These are phyloP conservation scores for Aspergillus hiratsukae DNA, from an alignment of 2,329 filamentous ascomycete genomes.

Conservation along the genomic window DNA sequence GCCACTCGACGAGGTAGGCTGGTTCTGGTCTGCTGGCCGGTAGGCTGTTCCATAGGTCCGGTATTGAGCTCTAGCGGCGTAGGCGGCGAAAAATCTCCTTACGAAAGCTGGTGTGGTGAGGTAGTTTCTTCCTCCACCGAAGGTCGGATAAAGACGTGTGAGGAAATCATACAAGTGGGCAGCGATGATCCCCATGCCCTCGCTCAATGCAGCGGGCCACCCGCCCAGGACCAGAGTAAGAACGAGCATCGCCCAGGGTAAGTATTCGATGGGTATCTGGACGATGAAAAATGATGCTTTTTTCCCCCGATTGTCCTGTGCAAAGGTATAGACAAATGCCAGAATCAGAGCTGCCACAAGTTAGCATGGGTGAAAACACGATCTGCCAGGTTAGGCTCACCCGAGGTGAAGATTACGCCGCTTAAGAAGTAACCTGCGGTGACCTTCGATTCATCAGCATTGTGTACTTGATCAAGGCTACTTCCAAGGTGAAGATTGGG, in stretches of 20 bases:
- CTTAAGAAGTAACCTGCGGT: constrained; percentile 38
- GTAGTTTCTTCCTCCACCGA: constrained; percentile 75
- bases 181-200: constrained; percentile 74
- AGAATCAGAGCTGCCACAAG: constrained; percentile 66
- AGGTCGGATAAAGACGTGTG: constrained; percentile 79
- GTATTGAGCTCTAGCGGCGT: constrained; percentile 40
- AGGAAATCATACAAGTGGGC: constrained; percentile 91
- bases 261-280: constrained; percentile 73
- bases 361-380: constrained; percentile 19
- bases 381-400: constrained; percentile 22
- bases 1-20: constrained; percentile 16
- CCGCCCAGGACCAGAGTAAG: constrained; percentile 67
- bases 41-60: constrained; percentile 62
- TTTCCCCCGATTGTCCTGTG: constrained; percentile 75
- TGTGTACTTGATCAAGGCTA: constrained; percentile 16
- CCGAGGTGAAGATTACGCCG: constrained; percentile 32
- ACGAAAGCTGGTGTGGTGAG: constrained; percentile 71
- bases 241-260: constrained; percentile 75
- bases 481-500: constrained; percentile 11
- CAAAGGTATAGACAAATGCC: constrained; percentile 77
- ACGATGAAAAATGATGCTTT: constrained; percentile 77
- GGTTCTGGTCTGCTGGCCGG: constrained; percentile 31
- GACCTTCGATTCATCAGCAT: constrained; percentile 36
- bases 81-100: constrained; percentile 58
- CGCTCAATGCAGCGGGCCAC: constrained; percentile 53